Base-by-base conservation (phyloP, 306 rosid species). In the Cercis canadensis region DNA sequence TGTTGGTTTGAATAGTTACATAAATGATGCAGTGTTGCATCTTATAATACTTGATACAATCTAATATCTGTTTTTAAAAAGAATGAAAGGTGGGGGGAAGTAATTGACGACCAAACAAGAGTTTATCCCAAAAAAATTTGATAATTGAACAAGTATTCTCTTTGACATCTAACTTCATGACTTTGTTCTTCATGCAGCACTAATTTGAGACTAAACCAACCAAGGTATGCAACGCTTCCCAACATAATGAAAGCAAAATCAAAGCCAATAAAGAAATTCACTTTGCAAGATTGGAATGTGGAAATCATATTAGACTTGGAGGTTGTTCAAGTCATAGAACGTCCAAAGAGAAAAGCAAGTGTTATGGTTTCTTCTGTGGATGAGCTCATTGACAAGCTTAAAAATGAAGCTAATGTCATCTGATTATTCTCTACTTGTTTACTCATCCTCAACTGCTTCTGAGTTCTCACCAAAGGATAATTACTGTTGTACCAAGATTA, bases 191-290 rank as follows among this genome's bases (percentile, higher is more conserved):
- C 14, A 15, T 87, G 86, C 89, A 89, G 97, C 56, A 90, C 96
- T 55, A 97, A 94, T 65, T 75, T 90, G 88, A 89, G 98, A 87
- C 75, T 94, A 76, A 94, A 94, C 82, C 96, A 89, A 67, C 98
- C 98, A 2, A 83, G 97, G 68, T 94, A 94, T 63, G 97, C 96
- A 4, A 94, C 98, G 5, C 97, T 90, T 59, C 97, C 98, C 51
- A 94, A 90, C 96, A 87, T 89, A 81, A 94, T 94, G 98, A 94
- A 90, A 81, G 97, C 95, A 12, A 90, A 94, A 78, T 89, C 95
- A 6, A 94, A 94, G 78, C 83, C 75, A 41, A 84, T 94, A 65
- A 89, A 86, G 75, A 94, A 94, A 34, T 87, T 62, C 73, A 86
- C 91, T 50, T 91, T 84, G 0, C 76, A 78, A 72, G 95, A 94